Evolutionary conservation across 805 yeast genomes (phyloP).

Genomic region (Trichomonascus vanleenenianus): DNA sequence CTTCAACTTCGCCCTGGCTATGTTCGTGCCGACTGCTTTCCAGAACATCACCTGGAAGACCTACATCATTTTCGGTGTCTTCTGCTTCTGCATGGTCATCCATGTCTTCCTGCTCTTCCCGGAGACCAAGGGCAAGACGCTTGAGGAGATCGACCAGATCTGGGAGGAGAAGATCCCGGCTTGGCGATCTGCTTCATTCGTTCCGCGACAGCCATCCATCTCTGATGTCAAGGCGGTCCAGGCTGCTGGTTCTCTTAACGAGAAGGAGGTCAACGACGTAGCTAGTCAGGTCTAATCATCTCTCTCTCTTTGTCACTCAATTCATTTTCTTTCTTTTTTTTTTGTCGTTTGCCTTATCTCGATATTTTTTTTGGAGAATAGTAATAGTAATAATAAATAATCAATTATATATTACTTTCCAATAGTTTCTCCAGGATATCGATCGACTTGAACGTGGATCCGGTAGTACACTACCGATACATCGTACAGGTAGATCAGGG

Average conservation of each 20-base stretch:
- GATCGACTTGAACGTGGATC: no score
- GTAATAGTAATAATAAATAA: not conserved
- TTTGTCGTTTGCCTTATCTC: not conserved
- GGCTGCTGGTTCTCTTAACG: constrained; percentile 16
- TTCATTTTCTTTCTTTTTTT: not conserved
- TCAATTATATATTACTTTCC: not conserved
- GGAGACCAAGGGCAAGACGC: constrained; percentile 24
- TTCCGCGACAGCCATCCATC: constrained; percentile 27
- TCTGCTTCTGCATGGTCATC: constrained; percentile 41
- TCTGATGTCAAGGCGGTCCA: constrained; percentile 19
- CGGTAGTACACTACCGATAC: no score
- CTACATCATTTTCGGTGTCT: constrained; percentile 52
- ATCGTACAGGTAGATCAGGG: no score
- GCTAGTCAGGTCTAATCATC: not conserved
- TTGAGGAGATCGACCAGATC: constrained; percentile 36
- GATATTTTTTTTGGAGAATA: not conserved
- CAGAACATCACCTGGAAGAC: constrained; percentile 47
- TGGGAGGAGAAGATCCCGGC: constrained; percentile 49
- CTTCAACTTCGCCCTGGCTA: constrained; percentile 46
- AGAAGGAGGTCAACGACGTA: not conserved
- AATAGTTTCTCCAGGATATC: not conserved
- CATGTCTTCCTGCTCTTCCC: constrained; percentile 30
- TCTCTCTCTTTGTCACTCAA: not conserved
- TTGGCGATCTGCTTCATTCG: constrained; percentile 84
- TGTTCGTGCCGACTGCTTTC: constrained; percentile 50